Evolutionary conservation across 345 rosid genomes (phyloP), one percentile per base, ranked within the genome.

Genomic region (Hypericum perforatum): DNA sequence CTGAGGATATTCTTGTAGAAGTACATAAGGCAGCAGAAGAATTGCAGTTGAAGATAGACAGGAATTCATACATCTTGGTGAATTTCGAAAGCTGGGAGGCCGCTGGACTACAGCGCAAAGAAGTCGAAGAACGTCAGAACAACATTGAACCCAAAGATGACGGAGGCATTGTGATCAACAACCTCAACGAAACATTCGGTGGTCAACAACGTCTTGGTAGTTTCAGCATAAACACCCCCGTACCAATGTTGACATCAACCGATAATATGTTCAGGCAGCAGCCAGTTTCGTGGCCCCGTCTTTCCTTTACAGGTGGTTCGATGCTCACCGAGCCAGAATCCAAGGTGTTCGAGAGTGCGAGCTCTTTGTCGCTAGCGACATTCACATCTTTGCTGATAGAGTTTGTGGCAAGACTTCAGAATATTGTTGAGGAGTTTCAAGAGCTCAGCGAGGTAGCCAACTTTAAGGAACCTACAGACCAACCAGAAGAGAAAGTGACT

Each of bases 31-130:
- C 96, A 56, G 96, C 89, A 22, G 98, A 86, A 59, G 85, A 76
- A 47, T 41, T 91, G 76, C 96, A 84, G 61, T 54, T 55, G 53
- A 86, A 82, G 66, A 59, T 91, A 37, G 98, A 91, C 74, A 72
- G 73, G 52, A 91, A 76, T 52, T 87, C 98, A 1, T 87, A 86
- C 77, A 78, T 87, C 66, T 74, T 86, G 7, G 95, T 87, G 67
- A 81, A 86, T 58, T 77, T 92, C 0, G 98, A 84, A 63, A 53
- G 71, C 68, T 91, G 98, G 98, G 91, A 86, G 74, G 81, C 86
- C 7, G 89, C 86, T 7, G 89, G 96, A 58, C 78, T 69, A 53
- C 69, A 87, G 41, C 59, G 59, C 22, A 72, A 76, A 47, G 76
- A 61, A 22, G 47, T 38, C 15, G 59, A 62, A 13, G 75, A 73